phyloP scores from a whole-genome alignment of 208 protist species.

The Trypanosoma boissoni region DNA sequence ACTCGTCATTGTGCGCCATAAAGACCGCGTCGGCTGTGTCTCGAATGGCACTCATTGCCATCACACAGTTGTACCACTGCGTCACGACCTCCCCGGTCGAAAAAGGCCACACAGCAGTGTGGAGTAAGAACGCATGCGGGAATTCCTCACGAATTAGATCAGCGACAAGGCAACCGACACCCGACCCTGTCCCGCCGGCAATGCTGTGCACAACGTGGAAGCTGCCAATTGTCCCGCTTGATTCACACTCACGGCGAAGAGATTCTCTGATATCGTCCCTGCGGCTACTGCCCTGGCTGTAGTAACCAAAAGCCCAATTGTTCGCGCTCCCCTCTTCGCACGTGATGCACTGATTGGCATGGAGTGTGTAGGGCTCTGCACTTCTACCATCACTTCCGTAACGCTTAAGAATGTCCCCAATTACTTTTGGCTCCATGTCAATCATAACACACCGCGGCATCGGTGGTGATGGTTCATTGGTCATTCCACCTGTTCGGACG shows the following conservation, averaged over 20 bases:
- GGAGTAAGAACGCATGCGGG: slow-evolving; percentile 47
- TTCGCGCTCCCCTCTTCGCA: slow-evolving; percentile 79
- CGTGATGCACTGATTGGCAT: slow-evolving; percentile 65
- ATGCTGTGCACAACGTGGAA: slow-evolving; percentile 85
- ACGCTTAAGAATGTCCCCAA: slow-evolving; percentile 26
- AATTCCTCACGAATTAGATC: slow-evolving; percentile 66
- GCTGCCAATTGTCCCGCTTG: slow-evolving; percentile 42
- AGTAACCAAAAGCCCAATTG: slow-evolving; percentile 91
- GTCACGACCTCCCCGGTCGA: slow-evolving; percentile 76
- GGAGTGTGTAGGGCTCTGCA: slow-evolving; percentile 35
- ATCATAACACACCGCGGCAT: slow-evolving; percentile 81
- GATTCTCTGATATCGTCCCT: slow-evolving; percentile 57
- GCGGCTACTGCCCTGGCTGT: slow-evolving; percentile 51
- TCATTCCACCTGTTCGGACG: not conserved
- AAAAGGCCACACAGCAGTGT: slow-evolving; percentile 82
- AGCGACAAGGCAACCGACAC: slow-evolving; percentile 76
- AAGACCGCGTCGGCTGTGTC: slow-evolving; percentile 65
- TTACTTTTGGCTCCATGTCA: slow-evolving; percentile 90
- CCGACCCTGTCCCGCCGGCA: slow-evolving; percentile 89
- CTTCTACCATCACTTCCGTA: not conserved
- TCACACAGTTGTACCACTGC: slow-evolving; percentile 84
- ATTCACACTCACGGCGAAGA: slow-evolving; percentile 75
- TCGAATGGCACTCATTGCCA: slow-evolving; percentile 56
- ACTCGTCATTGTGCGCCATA: slow-evolving; percentile 61
- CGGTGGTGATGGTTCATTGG: slow-evolving; percentile 15